Base-by-base conservation (phyloP, 2,329 filamentous ascomycete species). In the Ceratocystiopsis sp. region DNA sequence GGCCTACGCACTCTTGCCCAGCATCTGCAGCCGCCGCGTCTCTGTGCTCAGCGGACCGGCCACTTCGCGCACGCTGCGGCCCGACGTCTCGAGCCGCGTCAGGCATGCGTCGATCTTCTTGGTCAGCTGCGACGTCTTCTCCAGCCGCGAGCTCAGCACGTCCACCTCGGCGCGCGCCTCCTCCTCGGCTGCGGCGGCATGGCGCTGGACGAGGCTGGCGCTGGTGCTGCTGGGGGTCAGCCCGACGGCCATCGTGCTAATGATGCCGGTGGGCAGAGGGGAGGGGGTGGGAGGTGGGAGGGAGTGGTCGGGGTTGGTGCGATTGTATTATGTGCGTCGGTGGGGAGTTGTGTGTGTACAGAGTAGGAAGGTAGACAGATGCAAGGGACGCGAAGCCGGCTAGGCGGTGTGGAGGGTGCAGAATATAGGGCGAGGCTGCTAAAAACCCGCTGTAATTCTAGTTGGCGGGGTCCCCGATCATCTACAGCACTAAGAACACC, bases 21-120 rank as follows among this genome's bases (percentile, higher is more conserved):
- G 75, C n/a, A 80, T 73, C 61, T 96, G 91, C 18, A 96, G 69
- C 49, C 78, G 80, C 60, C 85, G 83, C 1, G 91, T 96, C 60
- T 95, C 93, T 53, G 82, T 84, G 57, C 87, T 93, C 37, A 98
- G 80, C 10, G 91, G 91, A 1, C 85, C 85, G 44, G 93, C 86
- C 12, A 93, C 87, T 56, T 94, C 84, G 54, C 85, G 80, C 17
- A 96, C 86, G 47, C 82, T 87, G 62, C 86, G 85, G 16, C 89
- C 91, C 42, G 84, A 93, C 35, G 80, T 76, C 54, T 96, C 86
- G 33, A 98, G 69, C 44, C 87, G 75, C 35, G 77, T 74, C 51
- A 95, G 71, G 42, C 84, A 93, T 25, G 83, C 80, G 61, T 93
- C 83, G 44, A 98, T 95, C 67, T 93, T 94, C 66, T 91, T 94